Conservation (phyloP, 176 grass and related monocot species). For the Melocanna baccifera region DNA sequence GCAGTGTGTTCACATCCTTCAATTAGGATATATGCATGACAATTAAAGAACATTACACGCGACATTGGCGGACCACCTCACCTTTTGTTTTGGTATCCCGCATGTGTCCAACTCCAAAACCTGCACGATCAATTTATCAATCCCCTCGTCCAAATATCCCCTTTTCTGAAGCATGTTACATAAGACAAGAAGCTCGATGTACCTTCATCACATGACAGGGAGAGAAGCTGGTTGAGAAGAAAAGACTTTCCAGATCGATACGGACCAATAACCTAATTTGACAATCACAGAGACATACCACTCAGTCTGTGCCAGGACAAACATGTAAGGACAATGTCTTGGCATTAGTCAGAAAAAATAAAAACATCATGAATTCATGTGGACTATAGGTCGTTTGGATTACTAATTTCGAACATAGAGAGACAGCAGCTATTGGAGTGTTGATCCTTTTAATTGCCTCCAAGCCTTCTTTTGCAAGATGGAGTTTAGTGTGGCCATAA, state of each 20-base stretch:
- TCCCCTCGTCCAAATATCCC: background rate
- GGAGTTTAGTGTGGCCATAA: constrained; percentile 72
- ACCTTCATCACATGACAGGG: constrained; percentile 81
- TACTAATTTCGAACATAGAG: constrained; percentile 39
- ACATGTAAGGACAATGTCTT: background rate
- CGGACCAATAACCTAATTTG: constrained; percentile 73
- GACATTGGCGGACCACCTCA: constrained; percentile 7
- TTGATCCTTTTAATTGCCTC: constrained; percentile 80
- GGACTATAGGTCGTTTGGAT: too few species aligned
- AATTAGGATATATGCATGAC: background rate
- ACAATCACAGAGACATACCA: background rate
- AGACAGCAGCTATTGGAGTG: constrained; percentile 72
- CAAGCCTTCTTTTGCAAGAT: constrained; percentile 66
- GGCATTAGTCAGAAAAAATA: background rate
- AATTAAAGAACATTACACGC: background rate
- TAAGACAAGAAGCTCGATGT: background rate
- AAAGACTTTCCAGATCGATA: constrained; percentile 95
- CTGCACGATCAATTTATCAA: constrained; percentile 33
- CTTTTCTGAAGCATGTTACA: background rate
- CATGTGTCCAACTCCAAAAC: constrained; percentile 97
- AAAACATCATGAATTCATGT: background rate
- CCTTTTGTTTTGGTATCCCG: constrained; percentile 97
- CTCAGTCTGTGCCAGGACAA: background rate
- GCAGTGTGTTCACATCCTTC: background rate
- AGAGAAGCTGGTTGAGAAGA: constrained; percentile 95